Conservation (phyloP, 169 alveolate genomes). For the Plasmodium coatneyi region DNA sequence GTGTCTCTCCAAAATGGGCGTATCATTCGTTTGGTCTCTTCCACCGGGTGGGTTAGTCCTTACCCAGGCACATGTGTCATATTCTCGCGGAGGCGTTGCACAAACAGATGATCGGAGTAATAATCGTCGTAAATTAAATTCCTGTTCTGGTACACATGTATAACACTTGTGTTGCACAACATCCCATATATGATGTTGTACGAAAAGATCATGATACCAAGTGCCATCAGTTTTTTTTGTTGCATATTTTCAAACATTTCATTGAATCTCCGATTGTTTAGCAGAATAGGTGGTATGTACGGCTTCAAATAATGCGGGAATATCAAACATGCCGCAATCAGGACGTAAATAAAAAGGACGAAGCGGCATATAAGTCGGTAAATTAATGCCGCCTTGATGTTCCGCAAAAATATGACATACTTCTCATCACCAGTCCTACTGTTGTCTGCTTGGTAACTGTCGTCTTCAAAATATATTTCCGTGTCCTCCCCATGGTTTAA, state of each 20-base stretch:
- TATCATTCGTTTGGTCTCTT: background rate
- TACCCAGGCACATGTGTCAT: background rate
- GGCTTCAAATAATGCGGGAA: conserved; percentile 23
- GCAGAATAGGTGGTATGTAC: conserved; percentile 27
- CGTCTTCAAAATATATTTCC: conserved; percentile 34
- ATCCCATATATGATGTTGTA: conserved; percentile 46
- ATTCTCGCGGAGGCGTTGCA: background rate
- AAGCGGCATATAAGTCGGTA: conserved; percentile 16
- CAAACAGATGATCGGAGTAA: conserved; percentile 13
- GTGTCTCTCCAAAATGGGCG: background rate
- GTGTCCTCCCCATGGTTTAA: conserved; percentile 53
- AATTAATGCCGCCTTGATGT: conserved; percentile 23
- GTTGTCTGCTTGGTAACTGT: background rate
- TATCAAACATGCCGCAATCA: conserved; percentile 5
- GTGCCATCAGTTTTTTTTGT: conserved; percentile 12
- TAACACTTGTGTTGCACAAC: conserved; percentile 38
- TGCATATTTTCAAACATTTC: conserved; percentile 40
- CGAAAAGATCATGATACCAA: conserved; percentile 33
- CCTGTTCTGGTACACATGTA: conserved; percentile 57
- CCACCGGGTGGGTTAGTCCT: background rate
- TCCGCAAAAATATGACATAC: conserved; percentile 36
- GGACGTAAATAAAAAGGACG: conserved; percentile 14
- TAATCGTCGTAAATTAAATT: conserved; percentile 52
- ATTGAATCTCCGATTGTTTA: conserved; percentile 16
- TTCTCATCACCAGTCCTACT: background rate